These are phyloP conservation scores for Entomortierella chlamydospora DNA, from an alignment of 192 early-diverging fungal genomes.

Conservation along the genomic window DNA sequence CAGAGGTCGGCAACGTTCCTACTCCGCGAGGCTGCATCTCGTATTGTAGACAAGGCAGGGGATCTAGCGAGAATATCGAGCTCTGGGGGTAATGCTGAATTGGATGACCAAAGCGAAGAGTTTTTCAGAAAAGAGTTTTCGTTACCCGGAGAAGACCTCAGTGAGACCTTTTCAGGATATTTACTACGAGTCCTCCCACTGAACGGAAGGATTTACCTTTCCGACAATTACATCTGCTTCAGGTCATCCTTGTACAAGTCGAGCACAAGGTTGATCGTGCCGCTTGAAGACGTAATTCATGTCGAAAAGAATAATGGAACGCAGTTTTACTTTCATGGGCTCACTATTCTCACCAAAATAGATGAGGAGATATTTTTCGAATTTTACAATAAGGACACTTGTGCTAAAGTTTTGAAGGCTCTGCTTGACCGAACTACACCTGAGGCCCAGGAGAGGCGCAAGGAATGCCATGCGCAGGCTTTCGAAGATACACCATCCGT, in stretches of 20 bases:
- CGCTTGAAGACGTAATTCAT: conserved; percentile 61
- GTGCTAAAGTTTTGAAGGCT: conserved; percentile 32
- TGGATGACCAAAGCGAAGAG: conserved; percentile 12
- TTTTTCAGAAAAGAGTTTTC: conserved; percentile 67
- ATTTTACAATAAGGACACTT: conserved; percentile 55
- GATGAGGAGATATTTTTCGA: conserved; percentile 70
- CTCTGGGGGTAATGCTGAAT: background rate
- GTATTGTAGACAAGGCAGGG: background rate
- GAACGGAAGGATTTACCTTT: conserved; percentile 71
- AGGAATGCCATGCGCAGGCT: conserved; percentile 22
- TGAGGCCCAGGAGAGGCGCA: conserved; percentile 23
- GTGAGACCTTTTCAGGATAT: conserved; percentile 60
- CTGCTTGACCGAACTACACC: conserved; percentile 34
- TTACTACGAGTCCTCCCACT: conserved; percentile 63
- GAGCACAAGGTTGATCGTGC: conserved; percentile 64
- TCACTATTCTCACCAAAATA: conserved; percentile 55
- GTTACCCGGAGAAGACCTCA: conserved; percentile 64
- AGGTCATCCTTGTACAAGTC: conserved; percentile 65
- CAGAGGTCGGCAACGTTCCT: background rate
- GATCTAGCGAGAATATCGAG: background rate
- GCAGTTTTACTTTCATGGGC: conserved; percentile 59
- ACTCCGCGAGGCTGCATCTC: background rate
- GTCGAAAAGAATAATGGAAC: conserved; percentile 57
- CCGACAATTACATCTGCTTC: conserved; percentile 71
- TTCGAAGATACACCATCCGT: conserved; percentile 27